These are phyloP conservation scores for Elaeagnus macrophylla DNA, from an alignment of 306 rosid genomes.

Conservation along the genomic window DNA sequence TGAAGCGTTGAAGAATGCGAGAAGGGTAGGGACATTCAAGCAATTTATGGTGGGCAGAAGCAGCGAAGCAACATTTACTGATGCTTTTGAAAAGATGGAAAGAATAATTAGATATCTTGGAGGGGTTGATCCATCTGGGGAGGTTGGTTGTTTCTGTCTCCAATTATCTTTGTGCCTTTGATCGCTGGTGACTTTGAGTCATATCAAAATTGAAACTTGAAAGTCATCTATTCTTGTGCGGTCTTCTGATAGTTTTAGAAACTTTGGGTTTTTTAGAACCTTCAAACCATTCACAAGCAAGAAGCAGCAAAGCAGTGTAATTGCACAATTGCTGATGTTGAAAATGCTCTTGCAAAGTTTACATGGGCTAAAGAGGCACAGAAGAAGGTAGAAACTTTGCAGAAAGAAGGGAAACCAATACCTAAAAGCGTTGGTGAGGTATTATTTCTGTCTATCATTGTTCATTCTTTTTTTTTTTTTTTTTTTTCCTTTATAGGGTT, in stretches of 20 bases:
- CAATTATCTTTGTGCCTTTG: background rate
- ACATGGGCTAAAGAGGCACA: constrained; percentile 87
- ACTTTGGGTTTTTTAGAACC: constrained; percentile 45
- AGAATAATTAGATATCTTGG: constrained; percentile 63
- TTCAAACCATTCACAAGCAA: constrained; percentile 51
- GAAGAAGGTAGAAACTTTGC: constrained; percentile 56
- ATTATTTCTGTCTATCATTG: constrained; percentile 11
- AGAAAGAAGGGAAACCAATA: constrained; percentile 86
- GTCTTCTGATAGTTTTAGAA: constrained; percentile 23
- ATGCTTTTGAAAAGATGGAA: constrained; percentile 63
- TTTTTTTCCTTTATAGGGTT: background rate
- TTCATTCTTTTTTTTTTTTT: constrained; percentile 7
- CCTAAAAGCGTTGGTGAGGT: constrained; percentile 66
- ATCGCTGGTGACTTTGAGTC: background rate
- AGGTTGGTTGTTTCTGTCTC: constrained; percentile 35
- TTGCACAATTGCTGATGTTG: constrained; percentile 71
- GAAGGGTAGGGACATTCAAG: constrained; percentile 56
- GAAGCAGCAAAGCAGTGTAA: constrained; percentile 78
- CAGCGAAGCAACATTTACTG: constrained; percentile 64
- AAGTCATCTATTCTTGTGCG: constrained; percentile 7
- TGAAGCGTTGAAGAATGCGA: constrained; percentile 62
- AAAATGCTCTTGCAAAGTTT: constrained; percentile 78
- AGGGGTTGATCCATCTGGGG: constrained; percentile 60
- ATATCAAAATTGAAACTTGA: background rate
- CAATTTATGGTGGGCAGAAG: constrained; percentile 73